phyloP scores from a whole-genome alignment of 2,329 filamentous ascomycete species.

The Pseudogymnoascus destructans region DNA sequence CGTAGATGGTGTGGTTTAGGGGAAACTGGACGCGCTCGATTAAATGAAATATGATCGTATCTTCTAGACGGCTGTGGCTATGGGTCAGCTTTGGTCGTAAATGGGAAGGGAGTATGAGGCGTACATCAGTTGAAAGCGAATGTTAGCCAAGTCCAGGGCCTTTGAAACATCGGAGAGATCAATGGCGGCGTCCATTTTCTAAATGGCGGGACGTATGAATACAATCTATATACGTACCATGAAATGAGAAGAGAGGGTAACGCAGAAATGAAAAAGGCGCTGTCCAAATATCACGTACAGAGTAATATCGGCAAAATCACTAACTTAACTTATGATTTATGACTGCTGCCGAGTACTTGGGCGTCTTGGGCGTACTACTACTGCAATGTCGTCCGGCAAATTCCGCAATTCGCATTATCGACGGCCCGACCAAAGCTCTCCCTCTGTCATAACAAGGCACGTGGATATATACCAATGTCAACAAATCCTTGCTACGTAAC shows the following conservation, averaged over 20 bases:
- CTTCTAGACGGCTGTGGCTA: slow-evolving; percentile 67
- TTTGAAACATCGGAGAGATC: slow-evolving; percentile 74
- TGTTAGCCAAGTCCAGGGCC: slow-evolving; percentile 80
- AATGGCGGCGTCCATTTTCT: slow-evolving; percentile 74
- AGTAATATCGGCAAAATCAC: not conserved
- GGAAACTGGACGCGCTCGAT: slow-evolving; percentile 98
- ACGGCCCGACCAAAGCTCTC: not conserved
- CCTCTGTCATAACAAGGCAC: slow-evolving; percentile 8
- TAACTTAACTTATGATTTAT: no score
- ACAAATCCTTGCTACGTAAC: not conserved
- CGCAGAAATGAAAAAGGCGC: not conserved
- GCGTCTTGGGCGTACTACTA: not conserved
- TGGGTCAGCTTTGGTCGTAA: slow-evolving; percentile 7
- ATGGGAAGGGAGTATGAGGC: slow-evolving; percentile 22
- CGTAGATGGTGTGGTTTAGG: slow-evolving; percentile 78
- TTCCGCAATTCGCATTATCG: not conserved
- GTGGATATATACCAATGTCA: slow-evolving; percentile 6
- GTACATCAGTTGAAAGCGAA: slow-evolving; percentile 88
- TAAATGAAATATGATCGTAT: slow-evolving; percentile 93
- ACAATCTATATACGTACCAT: slow-evolving; percentile 2
- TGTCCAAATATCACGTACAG: not conserved
- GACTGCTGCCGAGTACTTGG: not conserved
- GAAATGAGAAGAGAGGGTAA: not conserved
- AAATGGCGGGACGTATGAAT: not conserved
- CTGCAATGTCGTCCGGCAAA: not conserved